Conservation (phyloP, 306 rosid genomes). For the Cicer pinnatifidum region DNA sequence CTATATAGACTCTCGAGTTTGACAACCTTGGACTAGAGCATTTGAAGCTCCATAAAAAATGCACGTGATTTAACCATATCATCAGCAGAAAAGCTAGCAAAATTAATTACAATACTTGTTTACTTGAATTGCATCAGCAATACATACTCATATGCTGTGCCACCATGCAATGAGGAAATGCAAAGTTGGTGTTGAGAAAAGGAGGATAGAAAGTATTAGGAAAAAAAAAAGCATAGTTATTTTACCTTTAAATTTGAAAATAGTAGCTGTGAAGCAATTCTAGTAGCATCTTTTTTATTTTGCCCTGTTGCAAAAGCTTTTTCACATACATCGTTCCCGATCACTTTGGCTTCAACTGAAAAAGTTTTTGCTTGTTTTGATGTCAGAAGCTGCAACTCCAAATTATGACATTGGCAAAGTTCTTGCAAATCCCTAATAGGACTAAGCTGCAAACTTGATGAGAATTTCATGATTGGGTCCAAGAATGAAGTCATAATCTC, state of each 20-base stretch:
- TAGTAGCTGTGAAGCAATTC: conserved; percentile 60
- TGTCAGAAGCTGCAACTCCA: conserved; percentile 40
- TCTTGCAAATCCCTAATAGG: conserved; percentile 82
- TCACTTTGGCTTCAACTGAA: conserved; percentile 61
- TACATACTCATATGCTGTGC: neutral
- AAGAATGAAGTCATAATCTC: conserved; percentile 71
- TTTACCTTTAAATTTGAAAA: conserved; percentile 65
- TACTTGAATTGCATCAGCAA: neutral
- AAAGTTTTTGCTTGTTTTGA: conserved; percentile 50
- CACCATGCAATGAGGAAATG: conserved; percentile 23
- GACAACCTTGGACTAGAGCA: no score
- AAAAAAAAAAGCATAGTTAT: conserved; percentile 28
- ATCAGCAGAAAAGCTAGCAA: no score
- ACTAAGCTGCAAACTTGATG: conserved; percentile 75
- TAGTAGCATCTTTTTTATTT: conserved; percentile 63
- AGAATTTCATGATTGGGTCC: conserved; percentile 74
- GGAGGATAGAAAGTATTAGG: conserved; percentile 1
- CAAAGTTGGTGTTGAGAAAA: conserved; percentile 32
- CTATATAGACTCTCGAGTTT: no score
- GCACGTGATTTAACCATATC: no score
- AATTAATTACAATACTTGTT: no score
- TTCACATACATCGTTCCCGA: conserved; percentile 46
- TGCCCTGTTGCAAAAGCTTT: conserved; percentile 54
- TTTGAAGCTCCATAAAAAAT: no score
- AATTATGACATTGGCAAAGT: conserved; percentile 68